phyloP scores from a whole-genome alignment of 2,329 filamentous ascomycete genomes.

The Talaromyces albobiverticillius region DNA sequence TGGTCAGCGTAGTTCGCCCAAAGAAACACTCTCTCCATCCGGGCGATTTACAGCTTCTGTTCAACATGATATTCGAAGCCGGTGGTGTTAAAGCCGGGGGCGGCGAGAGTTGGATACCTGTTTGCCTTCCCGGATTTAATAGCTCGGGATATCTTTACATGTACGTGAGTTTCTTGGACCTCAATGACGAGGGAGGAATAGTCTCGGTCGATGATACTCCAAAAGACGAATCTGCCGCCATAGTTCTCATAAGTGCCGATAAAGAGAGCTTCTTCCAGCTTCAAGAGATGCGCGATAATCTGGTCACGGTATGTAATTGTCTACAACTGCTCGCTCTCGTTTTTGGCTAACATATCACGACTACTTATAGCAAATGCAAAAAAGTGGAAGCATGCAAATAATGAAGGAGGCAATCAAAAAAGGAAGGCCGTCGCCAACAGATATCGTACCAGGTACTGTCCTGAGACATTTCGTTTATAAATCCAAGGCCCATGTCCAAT shows the following conservation, averaged over 20 bases:
- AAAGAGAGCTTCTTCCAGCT: conserved; percentile 92
- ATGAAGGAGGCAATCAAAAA: conserved; percentile 69
- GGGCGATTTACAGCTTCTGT: conserved; percentile 91
- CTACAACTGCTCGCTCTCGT: neutral
- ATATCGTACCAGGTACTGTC: conserved; percentile 76
- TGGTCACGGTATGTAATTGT: conserved; percentile 51
- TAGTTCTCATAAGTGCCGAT: conserved; percentile 87
- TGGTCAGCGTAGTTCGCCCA: conserved; percentile 92
- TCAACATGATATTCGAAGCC: conserved; percentile 99
- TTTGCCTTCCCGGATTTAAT: conserved; percentile 96
- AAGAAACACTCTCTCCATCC: conserved; percentile 94
- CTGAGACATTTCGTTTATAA: conserved; percentile 95
- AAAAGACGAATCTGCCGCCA: conserved; percentile 72
- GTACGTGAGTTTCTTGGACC: conserved; percentile 94
- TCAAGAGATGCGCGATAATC: conserved; percentile 64
- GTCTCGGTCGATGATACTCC: conserved; percentile 39
- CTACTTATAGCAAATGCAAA: conserved; percentile 62
- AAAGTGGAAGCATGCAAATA: conserved; percentile 69
- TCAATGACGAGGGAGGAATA: conserved; percentile 46
- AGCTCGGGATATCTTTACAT: conserved; percentile 96
- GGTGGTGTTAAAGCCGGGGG: conserved; percentile 84
- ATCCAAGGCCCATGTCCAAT: conserved; percentile 90
- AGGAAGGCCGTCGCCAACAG: conserved; percentile 68
- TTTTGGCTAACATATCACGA: neutral
- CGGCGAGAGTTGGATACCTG: conserved; percentile 97